These are phyloP conservation scores for Penicillium canescens DNA, from an alignment of 495 filamentous ascomycete species.

Conservation along the genomic window DNA sequence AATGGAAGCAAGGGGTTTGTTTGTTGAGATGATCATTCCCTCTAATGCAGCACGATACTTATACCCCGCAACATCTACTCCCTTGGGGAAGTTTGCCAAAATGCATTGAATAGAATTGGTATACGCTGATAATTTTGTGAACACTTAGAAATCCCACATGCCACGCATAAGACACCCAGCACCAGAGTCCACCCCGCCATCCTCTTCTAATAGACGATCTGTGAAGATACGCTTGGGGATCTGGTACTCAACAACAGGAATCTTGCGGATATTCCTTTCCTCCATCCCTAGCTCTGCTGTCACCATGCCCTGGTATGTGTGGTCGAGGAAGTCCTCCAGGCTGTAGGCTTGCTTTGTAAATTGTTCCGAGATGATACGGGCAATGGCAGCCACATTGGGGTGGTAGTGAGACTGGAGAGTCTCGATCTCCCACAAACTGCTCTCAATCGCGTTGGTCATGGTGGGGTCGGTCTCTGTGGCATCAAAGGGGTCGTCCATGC, in stretches of 20 bases:
- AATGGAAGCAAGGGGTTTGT: conserved; percentile 4
- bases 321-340: conserved; percentile 93
- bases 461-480: conserved; percentile 76
- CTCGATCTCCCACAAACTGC: conserved; percentile 92
- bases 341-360: conserved; percentile 95
- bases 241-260: conserved; percentile 87
- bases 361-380: conserved; percentile 92
- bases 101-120: conserved; percentile 8
- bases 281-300: conserved; percentile 67
- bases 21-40: neutral
- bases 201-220: conserved; percentile 43
- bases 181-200: conserved; percentile 43
- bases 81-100: neutral
- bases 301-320: conserved; percentile 87
- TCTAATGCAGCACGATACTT: neutral
- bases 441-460: conserved; percentile 84
- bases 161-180: conserved; percentile 38
- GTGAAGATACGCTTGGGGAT: conserved; percentile 88
- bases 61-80: conserved; percentile 5
- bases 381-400: conserved; percentile 92
- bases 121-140: conserved; percentile 6
- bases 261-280: conserved; percentile 76
- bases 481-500: conserved; percentile 79
- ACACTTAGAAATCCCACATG: conserved; percentile 41
- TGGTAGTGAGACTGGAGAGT: conserved; percentile 92